Percentiles rank a stretch among this genome's conserved stretches.
phyloP scores from a whole-genome alignment of 2,329 filamentous ascomycete genomes.

The Lachnellula occidentalis region DNA sequence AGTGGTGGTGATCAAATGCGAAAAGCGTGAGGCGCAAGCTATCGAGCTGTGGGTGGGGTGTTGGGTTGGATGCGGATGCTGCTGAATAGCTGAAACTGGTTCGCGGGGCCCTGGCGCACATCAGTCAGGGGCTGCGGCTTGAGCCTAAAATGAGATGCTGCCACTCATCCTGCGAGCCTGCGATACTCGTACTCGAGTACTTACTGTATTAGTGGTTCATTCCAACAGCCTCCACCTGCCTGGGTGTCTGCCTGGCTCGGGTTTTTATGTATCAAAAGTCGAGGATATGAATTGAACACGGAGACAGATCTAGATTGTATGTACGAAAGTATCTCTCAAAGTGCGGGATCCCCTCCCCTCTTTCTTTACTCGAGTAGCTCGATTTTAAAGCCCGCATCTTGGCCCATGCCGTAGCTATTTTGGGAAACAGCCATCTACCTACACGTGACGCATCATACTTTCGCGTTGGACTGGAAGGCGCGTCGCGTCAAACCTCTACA shows the following conservation, averaged over 20 bases:
- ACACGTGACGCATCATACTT: not conserved
- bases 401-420: not conserved
- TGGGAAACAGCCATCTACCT: not conserved
- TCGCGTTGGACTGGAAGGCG: conserved; percentile 1
- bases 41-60: not conserved
- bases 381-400: not conserved
- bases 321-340: too few species aligned
- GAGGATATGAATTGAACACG: too few species aligned
- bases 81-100: conserved; percentile 12
- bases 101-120: conserved; percentile 4
- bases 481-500: not conserved
- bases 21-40: not conserved
- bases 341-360: too few species aligned
- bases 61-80: not conserved
- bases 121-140: not conserved
- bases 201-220: too few species aligned
- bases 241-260: not conserved
- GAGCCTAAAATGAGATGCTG: conserved; percentile 8
- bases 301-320: too few species aligned
- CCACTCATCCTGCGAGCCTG: conserved; percentile 3
- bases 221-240: not conserved
- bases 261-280: too few species aligned
- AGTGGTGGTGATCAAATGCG: not conserved
- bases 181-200: not conserved
- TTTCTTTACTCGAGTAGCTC: too few species aligned